Conservation (phyloP, 306 rosid genomes). For the Clitoria ternatea region DNA sequence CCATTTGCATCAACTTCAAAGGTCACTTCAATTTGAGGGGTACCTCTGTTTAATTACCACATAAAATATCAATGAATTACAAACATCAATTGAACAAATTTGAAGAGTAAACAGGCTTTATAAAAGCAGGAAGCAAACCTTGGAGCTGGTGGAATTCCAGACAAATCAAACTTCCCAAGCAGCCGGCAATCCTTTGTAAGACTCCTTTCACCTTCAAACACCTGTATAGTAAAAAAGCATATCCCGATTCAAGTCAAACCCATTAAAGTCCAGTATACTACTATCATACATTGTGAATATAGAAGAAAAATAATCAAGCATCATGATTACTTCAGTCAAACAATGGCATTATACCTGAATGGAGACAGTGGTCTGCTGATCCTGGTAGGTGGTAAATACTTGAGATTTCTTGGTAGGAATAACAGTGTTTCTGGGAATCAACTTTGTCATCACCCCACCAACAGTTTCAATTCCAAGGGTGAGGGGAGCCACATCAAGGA, state of each 20-base stretch:
- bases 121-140: slow-evolving; percentile 48
- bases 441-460: slow-evolving; percentile 99
- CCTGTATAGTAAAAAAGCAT: slow-evolving; percentile 38
- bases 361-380: slow-evolving; percentile 97
- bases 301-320: background rate
- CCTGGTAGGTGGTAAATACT: slow-evolving; percentile 98
- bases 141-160: slow-evolving; percentile 98
- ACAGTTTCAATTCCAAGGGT: slow-evolving; percentile 99
- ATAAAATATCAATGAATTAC: background rate
- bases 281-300: background rate
- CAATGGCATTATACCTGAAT: slow-evolving; percentile 62
- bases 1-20: slow-evolving; percentile 99
- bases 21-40: slow-evolving; percentile 98
- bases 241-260: background rate
- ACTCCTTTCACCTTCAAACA: slow-evolving; percentile 98
- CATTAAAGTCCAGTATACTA: background rate
- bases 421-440: slow-evolving; percentile 97
- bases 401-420: slow-evolving; percentile 99
- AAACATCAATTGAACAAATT: background rate
- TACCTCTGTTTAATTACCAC: slow-evolving; percentile 58
- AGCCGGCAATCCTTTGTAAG: slow-evolving; percentile 95
- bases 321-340: background rate
- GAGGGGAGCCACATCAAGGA: slow-evolving; percentile 92
- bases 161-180: slow-evolving; percentile 90
- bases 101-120: background rate